Evolutionary conservation across 768 basidiomycete genomes (phyloP).

Genomic region (Hortiboletus flavorubellus): DNA sequence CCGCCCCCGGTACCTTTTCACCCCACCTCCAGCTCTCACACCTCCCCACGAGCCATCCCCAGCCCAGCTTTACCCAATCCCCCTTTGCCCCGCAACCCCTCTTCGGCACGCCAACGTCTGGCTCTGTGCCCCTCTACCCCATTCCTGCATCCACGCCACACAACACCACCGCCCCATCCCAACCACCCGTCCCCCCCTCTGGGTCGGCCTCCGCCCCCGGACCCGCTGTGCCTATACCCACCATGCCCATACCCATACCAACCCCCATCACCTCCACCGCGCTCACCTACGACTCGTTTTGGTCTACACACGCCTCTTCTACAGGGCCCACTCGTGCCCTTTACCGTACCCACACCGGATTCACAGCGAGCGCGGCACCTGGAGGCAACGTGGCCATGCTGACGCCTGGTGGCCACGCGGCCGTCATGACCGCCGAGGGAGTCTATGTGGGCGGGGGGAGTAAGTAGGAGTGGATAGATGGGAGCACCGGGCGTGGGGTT

Average conservation of each 20-base stretch:
- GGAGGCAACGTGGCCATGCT: constrained; percentile 31
- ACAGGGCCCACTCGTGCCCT: constrained; percentile 26
- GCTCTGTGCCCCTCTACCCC: neutral
- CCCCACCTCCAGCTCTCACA: neutral
- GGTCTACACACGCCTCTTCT: constrained; percentile 49
- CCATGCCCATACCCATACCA: constrained; percentile 2
- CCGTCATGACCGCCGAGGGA: constrained; percentile 32
- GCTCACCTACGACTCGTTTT: constrained; percentile 61
- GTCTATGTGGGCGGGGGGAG: constrained; percentile 29
- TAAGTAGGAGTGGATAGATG: constrained; percentile 1
- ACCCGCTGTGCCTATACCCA: neutral
- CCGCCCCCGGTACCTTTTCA: neutral
- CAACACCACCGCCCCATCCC: neutral
- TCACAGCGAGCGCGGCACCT: constrained; percentile 23
- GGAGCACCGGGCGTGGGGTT: no score
- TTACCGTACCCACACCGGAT: constrained; percentile 30
- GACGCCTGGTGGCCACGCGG: constrained; percentile 30
- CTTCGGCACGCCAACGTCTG: neutral
- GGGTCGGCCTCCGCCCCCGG: neutral
- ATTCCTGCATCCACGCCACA: neutral
- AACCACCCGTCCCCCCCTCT: neutral
- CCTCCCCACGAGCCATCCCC: constrained; percentile 11
- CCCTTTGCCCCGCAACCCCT: neutral
- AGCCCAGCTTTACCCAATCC: neutral
- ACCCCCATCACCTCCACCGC: constrained; percentile 22